Percentiles rank a stretch among this genome's conserved stretches.
Evolutionary conservation across 345 rosid species (phyloP).

Genomic region (Syzygium jambos): DNA sequence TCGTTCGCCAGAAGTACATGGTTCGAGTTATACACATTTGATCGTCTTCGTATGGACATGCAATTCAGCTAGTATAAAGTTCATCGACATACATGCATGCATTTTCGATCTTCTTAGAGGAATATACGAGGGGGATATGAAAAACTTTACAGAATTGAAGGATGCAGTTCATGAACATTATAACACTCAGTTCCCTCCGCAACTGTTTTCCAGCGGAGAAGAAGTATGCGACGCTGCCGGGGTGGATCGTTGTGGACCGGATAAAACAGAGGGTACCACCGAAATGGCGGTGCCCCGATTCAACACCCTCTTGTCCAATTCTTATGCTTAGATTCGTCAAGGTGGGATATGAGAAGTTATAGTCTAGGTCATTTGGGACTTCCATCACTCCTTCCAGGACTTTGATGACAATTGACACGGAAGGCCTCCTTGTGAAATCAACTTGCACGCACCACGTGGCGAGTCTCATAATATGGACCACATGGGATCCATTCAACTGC

Average conservation of each 20-base stretch:
- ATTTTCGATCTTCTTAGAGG: neutral
- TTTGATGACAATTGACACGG: conserved; percentile 6
- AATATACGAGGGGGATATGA: neutral
- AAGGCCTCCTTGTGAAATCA: conserved; percentile 4
- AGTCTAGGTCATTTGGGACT: neutral
- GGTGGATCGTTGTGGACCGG: no score
- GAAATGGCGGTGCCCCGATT: no score
- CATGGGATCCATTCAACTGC: neutral
- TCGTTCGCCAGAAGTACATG: neutral
- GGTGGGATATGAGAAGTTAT: neutral
- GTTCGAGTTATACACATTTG: neutral
- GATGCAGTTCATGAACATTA: neutral
- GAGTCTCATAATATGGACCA: neutral
- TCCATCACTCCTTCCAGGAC: neutral
- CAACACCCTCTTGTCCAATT: no score
- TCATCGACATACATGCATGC: neutral
- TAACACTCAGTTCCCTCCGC: neutral
- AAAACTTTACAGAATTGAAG: neutral
- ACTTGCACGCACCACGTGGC: conserved; percentile 6
- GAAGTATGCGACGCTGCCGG: accelerated
- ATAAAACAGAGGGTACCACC: no score
- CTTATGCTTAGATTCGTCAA: no score
- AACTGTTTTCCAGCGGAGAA: neutral
- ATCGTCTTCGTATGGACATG: neutral
- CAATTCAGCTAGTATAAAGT: neutral